phyloP scores from a whole-genome alignment of 1,139 yeast genomes.

The Blastobotrys buckinghamii region DNA sequence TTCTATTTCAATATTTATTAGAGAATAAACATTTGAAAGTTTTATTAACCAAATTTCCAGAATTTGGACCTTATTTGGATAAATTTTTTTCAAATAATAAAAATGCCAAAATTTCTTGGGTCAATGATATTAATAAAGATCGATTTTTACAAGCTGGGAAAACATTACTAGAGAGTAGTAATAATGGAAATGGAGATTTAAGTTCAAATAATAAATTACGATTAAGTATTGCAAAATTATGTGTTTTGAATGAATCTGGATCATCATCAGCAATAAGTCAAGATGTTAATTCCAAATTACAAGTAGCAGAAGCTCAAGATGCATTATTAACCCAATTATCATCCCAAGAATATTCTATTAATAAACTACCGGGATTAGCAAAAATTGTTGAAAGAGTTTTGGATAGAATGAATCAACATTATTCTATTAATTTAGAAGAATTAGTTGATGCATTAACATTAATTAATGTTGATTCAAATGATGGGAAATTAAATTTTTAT shows the following conservation, averaged over 20 bases:
- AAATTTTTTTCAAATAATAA: constrained; percentile 47
- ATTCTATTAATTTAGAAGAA: constrained; percentile 42
- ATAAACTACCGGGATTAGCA: constrained; percentile 14
- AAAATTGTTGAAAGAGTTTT: constrained; percentile 32
- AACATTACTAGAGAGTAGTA: constrained; percentile 32
- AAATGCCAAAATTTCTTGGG: constrained; percentile 67
- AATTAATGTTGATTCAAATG: constrained; percentile 34
- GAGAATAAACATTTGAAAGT: constrained; percentile 48
- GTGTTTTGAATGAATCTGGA: constrained; percentile 22
- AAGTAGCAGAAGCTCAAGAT: constrained; percentile 17
- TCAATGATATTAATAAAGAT: constrained; percentile 50
- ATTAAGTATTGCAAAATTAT: constrained; percentile 65
- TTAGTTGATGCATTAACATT: constrained; percentile 56
- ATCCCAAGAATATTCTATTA: not conserved
- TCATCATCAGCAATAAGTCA: not conserved
- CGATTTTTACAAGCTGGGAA: constrained; percentile 48
- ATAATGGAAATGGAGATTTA: constrained; percentile 39
- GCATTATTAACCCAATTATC: constrained; percentile 11
- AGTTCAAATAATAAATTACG: constrained; percentile 50
- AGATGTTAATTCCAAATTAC: constrained; percentile 16
- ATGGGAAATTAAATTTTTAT: constrained; percentile 35
- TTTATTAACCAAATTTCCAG: constrained; percentile 53
- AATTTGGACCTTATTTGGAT: constrained; percentile 45
- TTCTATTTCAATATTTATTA: constrained; percentile 57
- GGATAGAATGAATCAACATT: constrained; percentile 35